These are phyloP conservation scores for Atractiella rhizophila DNA, from an alignment of 768 basidiomycete species.

Conservation along the genomic window DNA sequence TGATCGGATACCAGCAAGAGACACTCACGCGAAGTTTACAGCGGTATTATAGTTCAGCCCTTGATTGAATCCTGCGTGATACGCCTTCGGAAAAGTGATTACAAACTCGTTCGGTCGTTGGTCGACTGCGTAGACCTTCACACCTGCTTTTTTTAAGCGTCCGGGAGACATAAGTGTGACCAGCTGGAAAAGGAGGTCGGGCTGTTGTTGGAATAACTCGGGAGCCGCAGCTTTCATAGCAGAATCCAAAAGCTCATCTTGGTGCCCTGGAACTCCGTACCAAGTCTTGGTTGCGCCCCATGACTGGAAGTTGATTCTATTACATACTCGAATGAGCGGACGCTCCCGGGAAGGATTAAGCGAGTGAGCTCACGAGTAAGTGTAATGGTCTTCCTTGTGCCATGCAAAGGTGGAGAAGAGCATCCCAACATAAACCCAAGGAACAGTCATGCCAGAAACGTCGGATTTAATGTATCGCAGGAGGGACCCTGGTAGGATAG, in stretches of 20 bases:
- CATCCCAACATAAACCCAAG: conserved; percentile 93
- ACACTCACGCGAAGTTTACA: neutral
- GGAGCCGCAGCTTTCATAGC: conserved; percentile 88
- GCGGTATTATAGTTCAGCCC: conserved; percentile 47
- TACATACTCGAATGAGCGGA: neutral
- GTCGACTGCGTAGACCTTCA: conserved; percentile 78
- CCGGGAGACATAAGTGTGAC: conserved; percentile 94
- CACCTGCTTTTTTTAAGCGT: conserved; percentile 58
- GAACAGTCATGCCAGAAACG: conserved; percentile 97
- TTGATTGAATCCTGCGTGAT: conserved; percentile 47
- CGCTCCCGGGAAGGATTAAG: neutral
- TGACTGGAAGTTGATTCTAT: conserved; percentile 30
- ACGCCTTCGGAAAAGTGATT: conserved; percentile 89
- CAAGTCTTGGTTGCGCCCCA: conserved; percentile 99
- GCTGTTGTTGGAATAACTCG: conserved; percentile 91
- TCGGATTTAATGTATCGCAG: conserved; percentile 94
- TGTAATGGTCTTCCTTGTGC: conserved; percentile 99
- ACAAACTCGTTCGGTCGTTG: conserved; percentile 95
- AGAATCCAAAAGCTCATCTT: conserved; percentile 85
- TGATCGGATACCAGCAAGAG: conserved; percentile 93
- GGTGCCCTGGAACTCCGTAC: conserved; percentile 92
- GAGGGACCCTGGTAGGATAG: conserved; percentile 72
- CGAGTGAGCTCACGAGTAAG: conserved; percentile 88
- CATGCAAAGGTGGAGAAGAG: conserved; percentile 97
- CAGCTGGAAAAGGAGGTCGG: conserved; percentile 84